Base-by-base conservation (phyloP, 768 basidiomycete genomes). In the Plicaturopsis crispa region DNA sequence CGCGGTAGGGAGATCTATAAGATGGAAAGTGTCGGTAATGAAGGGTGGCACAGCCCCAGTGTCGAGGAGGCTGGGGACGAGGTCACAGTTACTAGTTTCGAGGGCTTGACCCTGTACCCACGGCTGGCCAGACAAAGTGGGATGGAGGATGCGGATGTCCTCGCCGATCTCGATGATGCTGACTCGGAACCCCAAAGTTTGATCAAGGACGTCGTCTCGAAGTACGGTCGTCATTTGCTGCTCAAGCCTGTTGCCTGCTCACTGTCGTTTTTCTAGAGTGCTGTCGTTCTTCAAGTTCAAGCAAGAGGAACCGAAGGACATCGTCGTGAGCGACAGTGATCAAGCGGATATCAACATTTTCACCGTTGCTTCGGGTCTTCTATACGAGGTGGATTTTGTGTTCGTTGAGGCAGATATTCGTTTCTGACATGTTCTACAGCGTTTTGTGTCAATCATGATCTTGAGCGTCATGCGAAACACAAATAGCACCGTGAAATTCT, bases 281-380 rank as follows among this genome's bases (percentile, higher is more conserved):
- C 57, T 61, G 42, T 73, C 69, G 7, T 45, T 77, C 18, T 72
- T 72, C n/a, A n/a, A n/a, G n/a, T n/a, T n/a, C 52, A 60, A 52
- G 41, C 53, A 61, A 41, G 33, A 36, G 10, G 51, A 61, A 20
- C 50, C 50, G n/a, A 44, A 42, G 3, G 50, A 30, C 47, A 43
- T 47, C 1, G 47, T 44, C 24, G 48, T 39, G 35, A 23, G 52
- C 13, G 55, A 43, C 31, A 46, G 40, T 4, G 40, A 54, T 24
- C 84, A 88, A 48, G 92, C 94, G 5, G 89, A 96, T 22, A 96
- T 98, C 62, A 98, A 99, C 51, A 94, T 99, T 47, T 98, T 99
- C 61, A 99, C 96, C 0, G 94, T 99, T 13, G 96, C 96, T 5
- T 98, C 96, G 1, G 96, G 96, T 1, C 61, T 94, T 36, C 68